These are phyloP conservation scores for Porphyrellus cyaneotinctus DNA, from an alignment of 768 basidiomycete genomes.

Conservation along the genomic window DNA sequence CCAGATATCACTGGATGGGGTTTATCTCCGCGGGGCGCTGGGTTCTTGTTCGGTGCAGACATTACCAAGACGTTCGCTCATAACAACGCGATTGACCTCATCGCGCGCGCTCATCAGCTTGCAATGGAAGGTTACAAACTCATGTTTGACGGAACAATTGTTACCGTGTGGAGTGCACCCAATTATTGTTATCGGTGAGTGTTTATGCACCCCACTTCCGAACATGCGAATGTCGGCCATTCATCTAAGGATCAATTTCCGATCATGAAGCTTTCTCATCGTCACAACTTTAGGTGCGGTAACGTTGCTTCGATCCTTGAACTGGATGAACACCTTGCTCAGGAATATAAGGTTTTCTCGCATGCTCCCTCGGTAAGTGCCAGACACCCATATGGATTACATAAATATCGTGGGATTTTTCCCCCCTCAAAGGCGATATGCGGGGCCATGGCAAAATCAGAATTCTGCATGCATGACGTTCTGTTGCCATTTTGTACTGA, in stretches of 20 bases:
- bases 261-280: constrained; percentile 11
- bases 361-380: constrained; percentile 78
- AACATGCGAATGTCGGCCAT: constrained; percentile 14
- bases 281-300: constrained; percentile 63
- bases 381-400: constrained; percentile 6
- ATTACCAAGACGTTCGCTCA: constrained; percentile 88
- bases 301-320: constrained; percentile 95
- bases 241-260: constrained; percentile 24
- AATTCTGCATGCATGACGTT: not conserved
- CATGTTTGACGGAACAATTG: constrained; percentile 94
- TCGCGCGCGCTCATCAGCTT: constrained; percentile 95
- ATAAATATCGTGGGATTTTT: constrained; percentile 16
- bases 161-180: constrained; percentile 97
- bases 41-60: constrained; percentile 91
- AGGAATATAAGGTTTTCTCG: constrained; percentile 94
- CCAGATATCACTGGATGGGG: constrained; percentile 93
- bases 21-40: constrained; percentile 94
- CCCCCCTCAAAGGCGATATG: constrained; percentile 22
- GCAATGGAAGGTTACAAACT: constrained; percentile 97
- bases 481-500: not conserved
- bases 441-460: constrained; percentile 19
- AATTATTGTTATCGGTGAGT: constrained; percentile 96
- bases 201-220: constrained; percentile 4
- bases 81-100: constrained; percentile 88
- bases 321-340: constrained; percentile 87